Conservation (phyloP, 768 basidiomycete species). For the Chiua virens region DNA sequence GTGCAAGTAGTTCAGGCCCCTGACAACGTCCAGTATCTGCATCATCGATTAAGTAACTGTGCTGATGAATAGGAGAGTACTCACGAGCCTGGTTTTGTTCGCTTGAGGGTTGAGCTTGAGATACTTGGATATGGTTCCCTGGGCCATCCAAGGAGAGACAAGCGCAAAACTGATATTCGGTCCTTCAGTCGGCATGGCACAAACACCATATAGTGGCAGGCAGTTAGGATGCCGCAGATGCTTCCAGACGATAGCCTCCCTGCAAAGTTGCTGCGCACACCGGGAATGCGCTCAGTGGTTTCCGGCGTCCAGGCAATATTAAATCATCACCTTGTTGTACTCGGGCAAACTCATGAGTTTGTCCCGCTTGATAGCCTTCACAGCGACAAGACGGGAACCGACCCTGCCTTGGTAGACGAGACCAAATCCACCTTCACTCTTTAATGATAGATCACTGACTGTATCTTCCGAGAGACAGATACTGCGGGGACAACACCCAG, state of each 20-base stretch:
- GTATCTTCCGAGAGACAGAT: slow-evolving; percentile 6
- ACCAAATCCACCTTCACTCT: slow-evolving; percentile 23
- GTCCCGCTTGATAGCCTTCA: slow-evolving; percentile 17
- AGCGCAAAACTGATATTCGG: slow-evolving; percentile 22
- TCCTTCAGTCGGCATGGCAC: slow-evolving; percentile 9
- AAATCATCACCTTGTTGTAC: slow-evolving; percentile 19
- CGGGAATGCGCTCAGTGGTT: background rate
- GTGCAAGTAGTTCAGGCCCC: slow-evolving; percentile 46
- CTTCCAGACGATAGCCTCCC: slow-evolving; percentile 36
- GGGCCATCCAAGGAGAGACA: slow-evolving; percentile 42
- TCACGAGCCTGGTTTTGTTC: slow-evolving; percentile 34
- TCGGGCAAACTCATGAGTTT: background rate
- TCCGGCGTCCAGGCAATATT: background rate
- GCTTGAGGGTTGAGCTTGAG: slow-evolving; percentile 23
- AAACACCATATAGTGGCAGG: slow-evolving; percentile 37
- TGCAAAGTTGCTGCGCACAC: slow-evolving; percentile 20
- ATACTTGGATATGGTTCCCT: slow-evolving; percentile 32
- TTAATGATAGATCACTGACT: slow-evolving; percentile 6
- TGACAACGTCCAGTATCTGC: slow-evolving; percentile 43
- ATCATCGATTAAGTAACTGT: background rate
- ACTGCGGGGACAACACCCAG: slow-evolving; percentile 18
- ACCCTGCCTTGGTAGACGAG: slow-evolving; percentile 17
- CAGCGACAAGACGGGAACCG: slow-evolving; percentile 26
- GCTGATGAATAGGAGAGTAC: background rate
- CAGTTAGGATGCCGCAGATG: slow-evolving; percentile 36